Conservation (phyloP, 176 grass and related monocot genomes). For the Musa itinerans region DNA sequence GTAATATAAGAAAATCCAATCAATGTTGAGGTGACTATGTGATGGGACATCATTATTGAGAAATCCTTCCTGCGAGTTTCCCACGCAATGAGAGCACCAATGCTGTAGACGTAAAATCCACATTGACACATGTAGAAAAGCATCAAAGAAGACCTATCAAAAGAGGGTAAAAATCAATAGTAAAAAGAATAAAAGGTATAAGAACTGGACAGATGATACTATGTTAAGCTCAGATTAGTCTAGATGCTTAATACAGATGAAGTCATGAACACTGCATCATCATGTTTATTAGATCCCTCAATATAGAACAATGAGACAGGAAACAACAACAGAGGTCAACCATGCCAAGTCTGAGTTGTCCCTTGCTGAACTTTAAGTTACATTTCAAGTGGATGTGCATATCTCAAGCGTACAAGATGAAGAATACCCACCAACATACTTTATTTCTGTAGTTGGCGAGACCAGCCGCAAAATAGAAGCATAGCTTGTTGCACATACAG, state of each 20-base stretch:
- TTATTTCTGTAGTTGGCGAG: too few relatives aligned
- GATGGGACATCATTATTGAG: conserved; percentile 98
- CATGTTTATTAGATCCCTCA: neutral
- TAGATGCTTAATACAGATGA: neutral
- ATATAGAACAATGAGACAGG: neutral
- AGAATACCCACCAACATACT: too few relatives aligned
- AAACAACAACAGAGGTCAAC: neutral
- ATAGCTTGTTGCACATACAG: neutral
- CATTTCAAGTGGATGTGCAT: too few relatives aligned
- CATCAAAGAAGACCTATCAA: conserved; percentile 54
- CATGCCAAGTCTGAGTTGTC: too few relatives aligned
- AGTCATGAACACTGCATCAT: too few relatives aligned
- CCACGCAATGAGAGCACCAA: conserved; percentile 87
- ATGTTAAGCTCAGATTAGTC: neutral
- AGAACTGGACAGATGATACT: neutral
- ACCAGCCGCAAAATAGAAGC: neutral
- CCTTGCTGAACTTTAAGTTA: too few relatives aligned
- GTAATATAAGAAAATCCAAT: conserved; percentile 83
- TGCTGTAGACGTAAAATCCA: conserved; percentile 97
- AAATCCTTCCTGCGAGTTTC: conserved; percentile 99
- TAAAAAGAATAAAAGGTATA: neutral
- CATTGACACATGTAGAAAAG: conserved; percentile 98
- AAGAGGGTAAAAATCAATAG: conserved; percentile 17
- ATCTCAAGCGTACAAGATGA: too few relatives aligned
- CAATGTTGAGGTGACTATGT: conserved; percentile 83